A percentile compares a stretch with the other conserved stretches of the same genome.
phyloP scores from a whole-genome alignment of 129 eudicot genomes.

The Glebionis coronaria region DNA sequence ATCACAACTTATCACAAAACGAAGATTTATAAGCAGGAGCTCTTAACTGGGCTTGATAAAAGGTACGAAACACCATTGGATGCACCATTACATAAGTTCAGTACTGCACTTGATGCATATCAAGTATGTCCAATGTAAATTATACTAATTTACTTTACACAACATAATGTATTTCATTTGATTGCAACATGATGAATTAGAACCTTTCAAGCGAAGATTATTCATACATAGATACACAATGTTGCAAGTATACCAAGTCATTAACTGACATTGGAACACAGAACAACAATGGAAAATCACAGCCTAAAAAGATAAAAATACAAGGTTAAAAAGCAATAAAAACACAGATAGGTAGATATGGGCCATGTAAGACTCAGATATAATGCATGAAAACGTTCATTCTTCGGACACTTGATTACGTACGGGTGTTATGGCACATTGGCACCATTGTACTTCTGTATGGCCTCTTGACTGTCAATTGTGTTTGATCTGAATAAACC shows the following conservation, averaged over 20 bases:
- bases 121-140: too few species aligned
- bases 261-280: neutral
- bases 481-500: slow-evolving; percentile 10
- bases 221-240: neutral
- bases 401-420: neutral
- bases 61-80: too few species aligned
- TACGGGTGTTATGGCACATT: slow-evolving; percentile 22
- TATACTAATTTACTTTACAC: too few species aligned
- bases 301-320: neutral
- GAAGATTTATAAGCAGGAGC: too few species aligned
- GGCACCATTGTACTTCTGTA: slow-evolving; percentile 27
- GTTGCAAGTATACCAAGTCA: neutral
- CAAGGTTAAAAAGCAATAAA: neutral
- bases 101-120: too few species aligned
- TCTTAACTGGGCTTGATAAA: too few species aligned
- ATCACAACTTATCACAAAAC: too few species aligned
- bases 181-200: too few species aligned
- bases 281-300: neutral
- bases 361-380: neutral
- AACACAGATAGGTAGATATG: neutral
- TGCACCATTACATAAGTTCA: too few species aligned
- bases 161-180: too few species aligned
- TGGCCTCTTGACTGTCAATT: slow-evolving; percentile 30
- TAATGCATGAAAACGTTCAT: neutral
- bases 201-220: too few species aligned